Evolutionary conservation across 2,329 filamentous ascomycete genomes (phyloP), one percentile per base, ranked within the genome.

Genomic region (Colletotrichum plurivorum): DNA sequence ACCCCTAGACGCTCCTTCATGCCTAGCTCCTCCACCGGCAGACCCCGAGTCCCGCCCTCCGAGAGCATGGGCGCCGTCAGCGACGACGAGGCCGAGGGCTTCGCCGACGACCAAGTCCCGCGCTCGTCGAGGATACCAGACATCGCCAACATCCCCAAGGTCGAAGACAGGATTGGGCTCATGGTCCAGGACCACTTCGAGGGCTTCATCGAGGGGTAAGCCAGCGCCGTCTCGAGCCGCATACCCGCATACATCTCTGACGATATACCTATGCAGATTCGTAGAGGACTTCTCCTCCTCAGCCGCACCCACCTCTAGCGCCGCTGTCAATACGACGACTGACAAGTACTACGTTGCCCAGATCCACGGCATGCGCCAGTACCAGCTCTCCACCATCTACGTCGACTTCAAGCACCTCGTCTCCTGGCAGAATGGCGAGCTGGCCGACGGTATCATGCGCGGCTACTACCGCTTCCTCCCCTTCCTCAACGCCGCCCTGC

Each of bases 401-500:
- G 89, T 97, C 76, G 94, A 97, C 82, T 96, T 91, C 81, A 93
- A 91, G 73, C 96, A 99, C 79, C 84, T 99, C 36, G 88, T 90
- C 65, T 87, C 90, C 43, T 92, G 91, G 79, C 90, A 93, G 75
- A 92, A 95, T 73, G 93, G 93, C 61, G 91, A 93, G 67, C 84
- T 99, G 60, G 94, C 95, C 49, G 91, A 94, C 71, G 95, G 94
- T 58, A 92, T 98, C 71, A 92, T 94, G 73, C 91, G 90, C 75
- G 93, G 97, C 77, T 98, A 98, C 84, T 98, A 98, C 81, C 93
- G 96, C 73, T 97, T 97, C 78, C 87, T 97, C 25, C 96, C 96
- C 3, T 99, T 96, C 79, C 89, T 99, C 76, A 94, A 93, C 22
- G 90, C 93, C 72, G 95, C 92, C 27, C 85, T 99, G 51, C 94